These are phyloP conservation scores for Hirschioporus abietinus DNA, from an alignment of 768 basidiomycete genomes.

Conservation along the genomic window DNA sequence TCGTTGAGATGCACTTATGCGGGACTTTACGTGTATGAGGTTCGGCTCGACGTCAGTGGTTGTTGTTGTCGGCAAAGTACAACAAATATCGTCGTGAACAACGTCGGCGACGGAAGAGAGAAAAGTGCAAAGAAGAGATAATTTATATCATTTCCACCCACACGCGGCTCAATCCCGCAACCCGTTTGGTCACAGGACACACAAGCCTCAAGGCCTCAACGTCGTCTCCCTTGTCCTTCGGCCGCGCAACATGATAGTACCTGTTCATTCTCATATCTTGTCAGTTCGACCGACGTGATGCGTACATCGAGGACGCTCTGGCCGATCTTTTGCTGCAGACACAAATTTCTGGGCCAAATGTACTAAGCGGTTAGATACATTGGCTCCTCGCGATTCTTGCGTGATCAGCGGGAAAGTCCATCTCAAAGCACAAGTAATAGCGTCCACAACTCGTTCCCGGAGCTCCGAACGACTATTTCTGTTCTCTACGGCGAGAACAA, in stretches of 20 bases:
- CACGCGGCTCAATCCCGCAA: background rate
- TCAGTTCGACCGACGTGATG: background rate
- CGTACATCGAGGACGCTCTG: background rate
- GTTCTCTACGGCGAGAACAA: background rate
- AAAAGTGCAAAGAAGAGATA: background rate
- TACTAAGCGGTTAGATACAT: too few species aligned
- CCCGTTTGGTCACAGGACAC: constrained; percentile 1
- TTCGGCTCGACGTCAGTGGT: background rate
- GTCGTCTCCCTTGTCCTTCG: background rate
- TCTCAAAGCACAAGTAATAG: background rate
- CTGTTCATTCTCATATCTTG: background rate
- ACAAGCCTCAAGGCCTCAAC: background rate
- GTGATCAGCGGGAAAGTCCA: background rate
- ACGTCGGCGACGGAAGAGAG: background rate
- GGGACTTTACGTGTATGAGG: background rate
- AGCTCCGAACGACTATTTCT: background rate
- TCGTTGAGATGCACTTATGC: background rate
- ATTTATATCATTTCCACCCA: background rate
- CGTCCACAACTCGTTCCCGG: background rate
- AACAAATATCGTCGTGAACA: background rate
- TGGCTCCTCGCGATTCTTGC: background rate
- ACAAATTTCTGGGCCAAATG: background rate
- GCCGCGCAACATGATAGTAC: background rate
- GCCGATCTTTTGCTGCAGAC: background rate
- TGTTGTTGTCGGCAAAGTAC: background rate